Evolutionary conservation across 1,284 basidiomycete genomes (phyloP), one percentile per base, ranked within the genome.

Genomic region (Naganishia liquefaciens): DNA sequence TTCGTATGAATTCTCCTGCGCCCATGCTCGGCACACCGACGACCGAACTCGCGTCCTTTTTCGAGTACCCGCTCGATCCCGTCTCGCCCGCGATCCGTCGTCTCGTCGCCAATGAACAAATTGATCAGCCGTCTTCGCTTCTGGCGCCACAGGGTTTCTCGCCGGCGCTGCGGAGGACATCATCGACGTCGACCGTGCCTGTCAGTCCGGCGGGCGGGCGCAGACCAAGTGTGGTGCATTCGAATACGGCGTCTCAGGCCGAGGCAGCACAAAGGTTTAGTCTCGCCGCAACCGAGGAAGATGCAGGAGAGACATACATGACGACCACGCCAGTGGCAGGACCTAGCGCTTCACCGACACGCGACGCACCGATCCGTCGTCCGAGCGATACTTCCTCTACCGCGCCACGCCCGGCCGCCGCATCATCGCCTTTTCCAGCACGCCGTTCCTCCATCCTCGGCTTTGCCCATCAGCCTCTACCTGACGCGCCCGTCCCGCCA

Each of bases 11-110:
- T 11, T 30, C 49, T 27, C 46, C 57, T 3, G 39, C 33, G 1
- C 17, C n/a, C 13, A 39, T 50, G 17, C 21, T 58, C 17, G 55
- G 64, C 19, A 65, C 64, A 4, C 64, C 64, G 6, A 54, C 57
- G 19, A 43, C 64, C 21, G 64, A 65, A 40, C 54, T 65, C 5
- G 55, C 55, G n/a, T 40, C 64, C 1, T 65, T 65, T 23, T 37
- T 37, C 33, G 64, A 65, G 10, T 65, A 65, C 43, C 64, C 64
- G 15, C 7, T 64, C 39, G 40, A 53, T 23, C 33, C 47, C 19
- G 57, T 60, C 17, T 60, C 57, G 21, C 57, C 57, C 5, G 33
- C 21, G 13, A 60, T 60, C 2, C 57, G 57, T 19, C 57, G 57
- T 1, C 21, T 60, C 9, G 57, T 60, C 2, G 43, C 43, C 19